These are phyloP conservation scores for Incumbomyces lentus DNA, from an alignment of 2,329 filamentous ascomycete genomes.

Conservation along the genomic window DNA sequence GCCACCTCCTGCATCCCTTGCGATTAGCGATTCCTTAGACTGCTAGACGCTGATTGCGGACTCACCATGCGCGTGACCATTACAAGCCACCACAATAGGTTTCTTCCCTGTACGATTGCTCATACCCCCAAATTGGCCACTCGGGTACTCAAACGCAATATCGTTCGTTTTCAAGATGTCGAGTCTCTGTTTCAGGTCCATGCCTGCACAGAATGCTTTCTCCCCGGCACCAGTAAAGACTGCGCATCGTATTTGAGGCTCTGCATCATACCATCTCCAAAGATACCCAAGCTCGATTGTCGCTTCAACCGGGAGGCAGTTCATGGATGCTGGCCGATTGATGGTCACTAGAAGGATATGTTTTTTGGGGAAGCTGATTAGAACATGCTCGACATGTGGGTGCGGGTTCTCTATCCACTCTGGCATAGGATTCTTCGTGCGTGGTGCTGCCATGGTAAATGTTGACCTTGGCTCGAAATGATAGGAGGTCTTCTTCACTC, in stretches of 20 bases:
- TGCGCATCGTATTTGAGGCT: conserved; percentile 31
- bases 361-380: conserved; percentile 32
- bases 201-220: conserved; percentile 36
- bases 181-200: conserved; percentile 34
- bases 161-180: conserved; percentile 12
- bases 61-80: conserved; percentile 51
- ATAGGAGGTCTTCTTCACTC: too few species aligned
- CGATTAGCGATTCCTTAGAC: too few species aligned
- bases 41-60: too few species aligned
- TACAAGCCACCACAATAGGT: conserved; percentile 64
- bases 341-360: conserved; percentile 37
- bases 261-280: conserved; percentile 36
- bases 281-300: conserved; percentile 28
- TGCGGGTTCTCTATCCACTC: neutral
- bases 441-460: too few species aligned
- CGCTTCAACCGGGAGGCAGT: conserved; percentile 29
- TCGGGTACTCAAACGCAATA: conserved; percentile 13
- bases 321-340: conserved; percentile 30
- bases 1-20: conserved; percentile 56
- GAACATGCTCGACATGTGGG: neutral
- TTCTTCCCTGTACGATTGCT: conserved; percentile 57
- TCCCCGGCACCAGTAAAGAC: conserved; percentile 36
- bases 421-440: neutral
- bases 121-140: conserved; percentile 28
- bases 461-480: too few species aligned